These are phyloP conservation scores for Magnusiomyces suaveolens DNA, from an alignment of 1,139 yeast genomes.

Conservation along the genomic window DNA sequence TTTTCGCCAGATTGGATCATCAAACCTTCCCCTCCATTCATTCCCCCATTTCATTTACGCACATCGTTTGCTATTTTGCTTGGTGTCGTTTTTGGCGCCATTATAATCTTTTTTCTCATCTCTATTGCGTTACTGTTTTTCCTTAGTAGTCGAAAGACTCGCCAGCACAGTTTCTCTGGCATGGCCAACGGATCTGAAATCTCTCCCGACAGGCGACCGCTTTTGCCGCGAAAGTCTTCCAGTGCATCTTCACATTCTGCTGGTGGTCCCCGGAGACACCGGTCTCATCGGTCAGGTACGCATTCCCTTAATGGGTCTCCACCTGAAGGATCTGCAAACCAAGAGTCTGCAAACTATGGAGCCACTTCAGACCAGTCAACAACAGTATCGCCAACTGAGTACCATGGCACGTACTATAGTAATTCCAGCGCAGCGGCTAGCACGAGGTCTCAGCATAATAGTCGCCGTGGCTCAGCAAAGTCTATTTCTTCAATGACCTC, in stretches of 20 bases:
- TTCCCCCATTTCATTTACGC: slow-evolving; percentile 27
- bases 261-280: background rate
- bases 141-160: slow-evolving; percentile 15
- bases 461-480: background rate
- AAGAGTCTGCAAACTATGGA: background rate
- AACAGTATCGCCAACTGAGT: background rate
- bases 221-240: slow-evolving; percentile 1
- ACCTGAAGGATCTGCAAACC: background rate
- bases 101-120: slow-evolving; percentile 24
- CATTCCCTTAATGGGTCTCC: slow-evolving; percentile 1
- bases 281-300: background rate
- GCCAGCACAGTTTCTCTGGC: slow-evolving; percentile 1
- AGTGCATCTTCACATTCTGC: background rate
- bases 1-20: slow-evolving; percentile 54
- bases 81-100: slow-evolving; percentile 32
- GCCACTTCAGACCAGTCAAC: background rate
- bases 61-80: slow-evolving; percentile 30
- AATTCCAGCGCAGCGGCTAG: background rate
- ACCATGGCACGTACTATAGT: background rate
- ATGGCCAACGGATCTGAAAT: background rate
- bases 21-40: slow-evolving; percentile 19
- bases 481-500: slow-evolving; percentile 8
- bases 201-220: background rate
- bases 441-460: background rate
- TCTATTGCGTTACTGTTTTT: slow-evolving; percentile 18